Base-by-base conservation (phyloP, 2,329 filamentous ascomycete genomes). In the Pseudogymnoascus sp. region DNA sequence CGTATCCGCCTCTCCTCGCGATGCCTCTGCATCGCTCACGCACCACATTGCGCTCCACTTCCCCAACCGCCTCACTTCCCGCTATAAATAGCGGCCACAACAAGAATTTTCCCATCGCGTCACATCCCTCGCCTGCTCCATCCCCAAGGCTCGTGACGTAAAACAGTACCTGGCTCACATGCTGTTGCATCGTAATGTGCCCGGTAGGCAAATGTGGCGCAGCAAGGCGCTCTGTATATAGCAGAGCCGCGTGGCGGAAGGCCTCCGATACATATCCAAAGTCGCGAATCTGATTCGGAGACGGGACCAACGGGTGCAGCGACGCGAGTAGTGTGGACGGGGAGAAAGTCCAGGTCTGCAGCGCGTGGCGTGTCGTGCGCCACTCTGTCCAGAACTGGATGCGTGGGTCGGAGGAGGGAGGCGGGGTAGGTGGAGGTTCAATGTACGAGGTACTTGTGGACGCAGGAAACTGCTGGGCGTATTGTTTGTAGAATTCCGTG, bases 81-180 rank as follows among this genome's bases (percentile, higher is more conserved):
- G 88, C 86, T 59, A 97, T 88, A 72, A 97, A 96, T 2, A 97
- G 81, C 2, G 93, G 92, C 93, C 92, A 97, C 7, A 97, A 83
- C 8, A 97, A 77, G 72, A 96, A 96, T 71, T 96, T 95, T 74
- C 41, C 39, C 39, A 60, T 54, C 7, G 22, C 41, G 18, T 33
- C 28, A 18, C 58, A 33, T 3, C 37, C 35, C 30, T 41, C 35
- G 61, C 96, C 88, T 37, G 88, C 86, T 57, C 81, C 82, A 2
- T 86, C 81, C 64, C 90, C 86, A 37, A 97, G 85, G 60, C 86
- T 87, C 6, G 86, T 88, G 61, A 94, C 89, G 74, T 95, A 93
- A 74, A 86, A 89, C 39, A 97, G 82, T 1, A 92, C 89, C 66
- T 90, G 86, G 70, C 86, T 86, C 61, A 96, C 92, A 18, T 95